These are phyloP conservation scores for Xylariomycetidae sp. DNA, from an alignment of 2,329 filamentous ascomycete species.

Conservation along the genomic window DNA sequence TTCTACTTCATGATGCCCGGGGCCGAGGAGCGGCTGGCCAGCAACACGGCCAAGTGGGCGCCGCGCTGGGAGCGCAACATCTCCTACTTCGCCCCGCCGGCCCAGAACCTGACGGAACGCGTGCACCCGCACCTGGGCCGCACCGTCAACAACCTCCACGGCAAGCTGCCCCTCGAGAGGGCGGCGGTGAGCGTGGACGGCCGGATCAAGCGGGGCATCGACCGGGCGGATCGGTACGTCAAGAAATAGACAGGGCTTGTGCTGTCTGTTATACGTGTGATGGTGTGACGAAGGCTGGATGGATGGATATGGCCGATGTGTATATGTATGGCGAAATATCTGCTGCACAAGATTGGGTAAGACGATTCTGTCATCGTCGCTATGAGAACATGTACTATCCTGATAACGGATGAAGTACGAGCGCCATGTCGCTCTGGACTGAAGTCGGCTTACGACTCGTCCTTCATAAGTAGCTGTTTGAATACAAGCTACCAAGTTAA, in stretches of 20 bases:
- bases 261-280: too few relatives aligned
- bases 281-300: too few relatives aligned
- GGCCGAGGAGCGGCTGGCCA: conserved; percentile 48
- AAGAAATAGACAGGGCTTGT: conserved; percentile 1
- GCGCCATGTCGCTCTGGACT: too few relatives aligned
- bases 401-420: too few relatives aligned
- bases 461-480: too few relatives aligned
- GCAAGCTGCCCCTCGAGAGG: conserved; percentile 44
- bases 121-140: conserved; percentile 43
- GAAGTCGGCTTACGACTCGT: too few relatives aligned
- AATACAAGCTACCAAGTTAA: too few relatives aligned
- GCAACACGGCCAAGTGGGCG: conserved; percentile 54
- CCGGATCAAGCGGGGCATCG: conserved; percentile 43
- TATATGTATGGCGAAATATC: too few relatives aligned
- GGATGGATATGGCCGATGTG: too few relatives aligned
- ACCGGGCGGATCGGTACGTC: conserved; percentile 24
- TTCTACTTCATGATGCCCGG: conserved; percentile 55
- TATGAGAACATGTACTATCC: too few relatives aligned
- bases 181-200: conserved; percentile 45
- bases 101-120: conserved; percentile 42
- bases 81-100: conserved; percentile 45
- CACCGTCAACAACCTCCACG: conserved; percentile 41
- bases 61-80: conserved; percentile 57
- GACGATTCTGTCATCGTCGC: too few relatives aligned
- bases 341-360: too few relatives aligned